A percentile compares a stretch with the other conserved stretches of the same genome.
Evolutionary conservation across 352 stramenopile species (phyloP).

Genomic region (Globisporangium spiculum): DNA sequence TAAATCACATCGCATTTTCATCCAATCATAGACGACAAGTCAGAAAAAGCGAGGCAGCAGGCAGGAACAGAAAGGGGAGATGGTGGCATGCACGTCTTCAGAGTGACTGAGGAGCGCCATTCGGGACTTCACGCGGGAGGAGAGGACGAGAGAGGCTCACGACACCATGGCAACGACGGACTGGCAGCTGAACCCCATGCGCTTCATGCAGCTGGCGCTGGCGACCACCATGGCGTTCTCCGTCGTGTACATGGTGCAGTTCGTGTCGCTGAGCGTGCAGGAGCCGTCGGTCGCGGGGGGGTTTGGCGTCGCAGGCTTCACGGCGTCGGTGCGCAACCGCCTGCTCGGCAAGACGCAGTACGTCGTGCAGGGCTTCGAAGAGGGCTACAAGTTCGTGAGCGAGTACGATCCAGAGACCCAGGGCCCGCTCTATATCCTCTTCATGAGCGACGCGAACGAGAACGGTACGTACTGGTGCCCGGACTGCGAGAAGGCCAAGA

Average conservation of each 20-base stretch:
- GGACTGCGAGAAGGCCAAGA: conserved; percentile 61
- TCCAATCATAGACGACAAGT: background rate
- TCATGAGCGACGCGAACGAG: conserved; percentile 67
- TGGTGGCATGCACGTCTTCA: background rate
- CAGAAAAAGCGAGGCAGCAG: conserved; percentile 2
- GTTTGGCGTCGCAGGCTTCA: conserved; percentile 21
- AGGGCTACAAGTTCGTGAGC: conserved; percentile 70
- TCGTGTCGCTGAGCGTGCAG: conserved; percentile 42
- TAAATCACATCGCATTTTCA: background rate
- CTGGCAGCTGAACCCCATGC: conserved; percentile 41
- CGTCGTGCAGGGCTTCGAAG: conserved; percentile 66
- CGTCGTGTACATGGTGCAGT: conserved; percentile 70
- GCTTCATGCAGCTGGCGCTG: conserved; percentile 72
- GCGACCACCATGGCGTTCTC: conserved; percentile 54
- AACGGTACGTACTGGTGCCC: conserved; percentile 79
- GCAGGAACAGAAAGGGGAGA: conserved; percentile 5
- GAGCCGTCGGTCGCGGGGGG: conserved; percentile 7
- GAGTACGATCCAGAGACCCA: conserved; percentile 65
- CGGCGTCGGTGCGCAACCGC: conserved; percentile 33
- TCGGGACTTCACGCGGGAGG: background rate
- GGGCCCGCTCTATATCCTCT: conserved; percentile 71
- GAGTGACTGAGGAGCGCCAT: background rate
- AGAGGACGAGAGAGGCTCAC: background rate
- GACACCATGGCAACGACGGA: conserved; percentile 9
- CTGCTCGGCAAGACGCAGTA: conserved; percentile 53